A percentile compares a stretch with the other conserved stretches of the same genome.
Conservation (phyloP, 805 yeast species). For the Candida boleticola region DNA sequence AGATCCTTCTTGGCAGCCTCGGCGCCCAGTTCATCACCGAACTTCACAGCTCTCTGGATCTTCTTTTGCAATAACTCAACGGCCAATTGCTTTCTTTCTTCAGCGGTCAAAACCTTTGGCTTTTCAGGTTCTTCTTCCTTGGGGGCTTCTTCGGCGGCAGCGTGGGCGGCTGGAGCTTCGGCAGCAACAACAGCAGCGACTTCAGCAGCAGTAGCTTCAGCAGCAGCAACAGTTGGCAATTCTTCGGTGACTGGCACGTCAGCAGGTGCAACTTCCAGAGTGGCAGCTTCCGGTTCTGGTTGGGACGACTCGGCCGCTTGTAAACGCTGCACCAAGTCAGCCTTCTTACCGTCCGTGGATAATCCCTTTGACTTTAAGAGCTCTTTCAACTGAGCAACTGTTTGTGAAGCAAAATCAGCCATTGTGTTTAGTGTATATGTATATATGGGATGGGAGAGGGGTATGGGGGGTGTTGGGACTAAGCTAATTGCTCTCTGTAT, state of each 20-base stretch:
- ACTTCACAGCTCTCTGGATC: conserved; percentile 71
- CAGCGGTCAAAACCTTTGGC: conserved; percentile 51
- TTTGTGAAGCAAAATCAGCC: conserved; percentile 59
- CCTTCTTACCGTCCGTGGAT: conserved; percentile 73
- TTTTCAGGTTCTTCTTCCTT: conserved; percentile 25
- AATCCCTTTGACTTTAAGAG: conserved; percentile 65
- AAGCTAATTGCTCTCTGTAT: background rate
- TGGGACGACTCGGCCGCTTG: conserved; percentile 50
- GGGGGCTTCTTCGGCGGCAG: conserved; percentile 13
- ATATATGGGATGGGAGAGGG: background rate
- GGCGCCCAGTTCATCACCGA: conserved; percentile 63
- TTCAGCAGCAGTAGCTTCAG: conserved; percentile 10
- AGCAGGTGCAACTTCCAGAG: conserved; percentile 14
- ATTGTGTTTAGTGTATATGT: conserved; percentile 20
- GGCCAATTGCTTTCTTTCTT: conserved; percentile 68
- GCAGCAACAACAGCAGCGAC: conserved; percentile 14
- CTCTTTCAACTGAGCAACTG: conserved; percentile 85
- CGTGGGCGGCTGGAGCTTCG: conserved; percentile 14
- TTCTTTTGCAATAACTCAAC: conserved; percentile 65
- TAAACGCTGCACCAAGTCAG: conserved; percentile 67
- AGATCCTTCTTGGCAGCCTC: conserved; percentile 59
- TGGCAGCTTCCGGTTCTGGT: conserved; percentile 13
- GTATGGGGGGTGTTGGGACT: background rate
- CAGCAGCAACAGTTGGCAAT: conserved; percentile 11
- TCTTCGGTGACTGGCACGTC: conserved; percentile 11